Conservation (phyloP, 352 stramenopile genomes). For the Phytophthora pinifolia region DNA sequence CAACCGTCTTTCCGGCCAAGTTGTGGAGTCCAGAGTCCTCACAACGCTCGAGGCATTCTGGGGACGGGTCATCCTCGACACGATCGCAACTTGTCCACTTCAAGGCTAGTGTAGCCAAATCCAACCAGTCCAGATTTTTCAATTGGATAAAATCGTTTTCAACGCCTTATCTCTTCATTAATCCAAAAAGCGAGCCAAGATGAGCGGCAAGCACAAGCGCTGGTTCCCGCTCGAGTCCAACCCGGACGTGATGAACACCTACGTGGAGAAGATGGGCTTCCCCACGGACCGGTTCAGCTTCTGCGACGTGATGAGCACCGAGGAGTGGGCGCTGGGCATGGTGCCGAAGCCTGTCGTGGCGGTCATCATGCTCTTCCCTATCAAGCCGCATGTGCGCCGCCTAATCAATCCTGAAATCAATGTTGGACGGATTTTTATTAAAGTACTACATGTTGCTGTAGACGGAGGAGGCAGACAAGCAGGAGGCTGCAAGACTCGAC, state of each 20-base stretch:
- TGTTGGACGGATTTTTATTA: background rate
- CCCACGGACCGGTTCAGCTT: conserved; percentile 86
- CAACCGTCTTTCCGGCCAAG: conserved; percentile 44
- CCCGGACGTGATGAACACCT: conserved; percentile 95
- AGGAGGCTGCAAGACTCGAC: conserved; percentile 71
- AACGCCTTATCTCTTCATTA: background rate
- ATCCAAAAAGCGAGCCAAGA: conserved; percentile 12
- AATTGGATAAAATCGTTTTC: background rate
- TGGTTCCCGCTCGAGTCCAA: conserved; percentile 96
- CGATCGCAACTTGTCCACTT: conserved; percentile 21
- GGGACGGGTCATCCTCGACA: conserved; percentile 38
- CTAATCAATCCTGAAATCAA: background rate
- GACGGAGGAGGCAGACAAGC: conserved; percentile 77
- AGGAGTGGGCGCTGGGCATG: conserved; percentile 97
- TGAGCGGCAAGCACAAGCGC: conserved; percentile 62
- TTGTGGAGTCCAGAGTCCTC: conserved; percentile 36
- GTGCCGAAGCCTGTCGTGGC: conserved; percentile 91
- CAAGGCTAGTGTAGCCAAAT: conserved; percentile 10
- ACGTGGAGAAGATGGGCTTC: conserved; percentile 94
- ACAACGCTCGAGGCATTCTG: conserved; percentile 36
- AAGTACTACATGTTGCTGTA: conserved; percentile 22
- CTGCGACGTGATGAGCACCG: conserved; percentile 94
- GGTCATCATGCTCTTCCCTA: conserved; percentile 96
- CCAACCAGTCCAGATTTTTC: background rate
- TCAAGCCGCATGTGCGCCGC: conserved; percentile 82